phyloP scores from a whole-genome alignment of 2,329 filamentous ascomycete species.

The Pseudocercospora cruenta region DNA sequence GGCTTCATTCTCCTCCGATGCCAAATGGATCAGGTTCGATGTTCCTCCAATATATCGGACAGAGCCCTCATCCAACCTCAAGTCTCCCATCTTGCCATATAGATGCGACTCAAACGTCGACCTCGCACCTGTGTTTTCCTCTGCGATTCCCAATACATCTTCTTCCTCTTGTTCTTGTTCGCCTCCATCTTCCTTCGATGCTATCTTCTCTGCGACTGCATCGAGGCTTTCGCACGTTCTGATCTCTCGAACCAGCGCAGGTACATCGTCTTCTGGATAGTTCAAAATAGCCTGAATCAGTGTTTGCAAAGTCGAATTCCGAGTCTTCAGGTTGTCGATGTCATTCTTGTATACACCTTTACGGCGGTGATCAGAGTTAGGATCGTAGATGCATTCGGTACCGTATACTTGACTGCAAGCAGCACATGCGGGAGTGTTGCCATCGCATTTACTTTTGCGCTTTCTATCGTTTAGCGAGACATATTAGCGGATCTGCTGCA shows the following conservation, averaged over 20 bases:
- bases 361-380: slow-evolving; percentile 90
- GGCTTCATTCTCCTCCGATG: slow-evolving; percentile 48
- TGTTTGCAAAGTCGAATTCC: slow-evolving; percentile 86
- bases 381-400: slow-evolving; percentile 91
- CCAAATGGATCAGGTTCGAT: slow-evolving; percentile 85
- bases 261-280: slow-evolving; percentile 83
- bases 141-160: slow-evolving; percentile 33
- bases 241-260: slow-evolving; percentile 80
- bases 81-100: slow-evolving; percentile 89
- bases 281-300: slow-evolving; percentile 91
- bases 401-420: slow-evolving; percentile 95
- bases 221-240: slow-evolving; percentile 79
- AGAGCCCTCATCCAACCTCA: slow-evolving; percentile 83
- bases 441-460: slow-evolving; percentile 69
- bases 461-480: slow-evolving; percentile 30
- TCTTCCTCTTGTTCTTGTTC: slow-evolving; percentile 50
- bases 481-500: slow-evolving; percentile 12
- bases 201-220: slow-evolving; percentile 63
- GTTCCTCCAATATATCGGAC: slow-evolving; percentile 92
- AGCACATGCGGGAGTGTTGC: slow-evolving; percentile 85
- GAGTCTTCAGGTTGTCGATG: slow-evolving; percentile 82
- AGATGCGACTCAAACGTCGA: slow-evolving; percentile 73
- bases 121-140: slow-evolving; percentile 42
- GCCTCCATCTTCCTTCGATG: slow-evolving; percentile 56
- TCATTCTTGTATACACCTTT: slow-evolving; percentile 98